phyloP scores from a whole-genome alignment of 1,284 basidiomycete genomes.

The Cutaneotrichosporon mucoides region DNA sequence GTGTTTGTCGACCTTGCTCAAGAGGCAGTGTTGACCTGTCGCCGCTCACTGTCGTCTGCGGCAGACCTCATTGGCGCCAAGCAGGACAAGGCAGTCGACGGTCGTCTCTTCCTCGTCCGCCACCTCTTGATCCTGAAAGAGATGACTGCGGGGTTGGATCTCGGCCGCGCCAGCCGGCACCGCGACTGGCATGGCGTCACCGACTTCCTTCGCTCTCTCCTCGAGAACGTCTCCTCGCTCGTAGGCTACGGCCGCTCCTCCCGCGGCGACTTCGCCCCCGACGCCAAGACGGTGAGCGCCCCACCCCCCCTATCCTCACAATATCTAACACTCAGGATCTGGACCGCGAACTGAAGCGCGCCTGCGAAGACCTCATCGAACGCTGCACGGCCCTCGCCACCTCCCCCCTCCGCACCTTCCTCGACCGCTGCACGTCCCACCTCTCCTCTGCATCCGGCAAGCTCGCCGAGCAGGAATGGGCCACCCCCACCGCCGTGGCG shows the following conservation, averaged over 20 bases:
- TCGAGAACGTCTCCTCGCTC: slow-evolving; percentile 64
- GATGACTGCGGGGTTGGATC: slow-evolving; percentile 69
- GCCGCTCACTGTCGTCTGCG: slow-evolving; percentile 68
- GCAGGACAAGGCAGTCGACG: slow-evolving; percentile 58
- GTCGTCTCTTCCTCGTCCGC: slow-evolving; percentile 75
- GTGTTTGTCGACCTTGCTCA: slow-evolving; percentile 93
- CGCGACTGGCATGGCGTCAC: slow-evolving; percentile 51
- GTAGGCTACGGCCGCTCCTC: slow-evolving; percentile 52
- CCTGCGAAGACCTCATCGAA: slow-evolving; percentile 75
- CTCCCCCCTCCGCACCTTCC: slow-evolving; percentile 59
- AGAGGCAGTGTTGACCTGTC: slow-evolving; percentile 77
- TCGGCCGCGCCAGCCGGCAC: slow-evolving; percentile 51
- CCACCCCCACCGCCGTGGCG: slow-evolving; percentile 49
- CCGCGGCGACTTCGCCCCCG: slow-evolving; percentile 30
- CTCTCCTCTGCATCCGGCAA: slow-evolving; percentile 24
- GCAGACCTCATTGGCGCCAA: slow-evolving; percentile 61
- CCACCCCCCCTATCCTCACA: too few species aligned
- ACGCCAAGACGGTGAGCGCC: slow-evolving; percentile 52
- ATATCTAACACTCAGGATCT: slow-evolving; percentile 53
- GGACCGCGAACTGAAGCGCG: slow-evolving; percentile 72
- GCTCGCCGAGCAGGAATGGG: slow-evolving; percentile 55
- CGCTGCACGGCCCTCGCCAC: slow-evolving; percentile 56
- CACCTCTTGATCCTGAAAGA: slow-evolving; percentile 90
- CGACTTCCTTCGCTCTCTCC: slow-evolving; percentile 67
- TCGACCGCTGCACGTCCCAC: slow-evolving; percentile 53